Conservation (phyloP, 78 protist genomes). For the Protostelium mycophagum region DNA sequence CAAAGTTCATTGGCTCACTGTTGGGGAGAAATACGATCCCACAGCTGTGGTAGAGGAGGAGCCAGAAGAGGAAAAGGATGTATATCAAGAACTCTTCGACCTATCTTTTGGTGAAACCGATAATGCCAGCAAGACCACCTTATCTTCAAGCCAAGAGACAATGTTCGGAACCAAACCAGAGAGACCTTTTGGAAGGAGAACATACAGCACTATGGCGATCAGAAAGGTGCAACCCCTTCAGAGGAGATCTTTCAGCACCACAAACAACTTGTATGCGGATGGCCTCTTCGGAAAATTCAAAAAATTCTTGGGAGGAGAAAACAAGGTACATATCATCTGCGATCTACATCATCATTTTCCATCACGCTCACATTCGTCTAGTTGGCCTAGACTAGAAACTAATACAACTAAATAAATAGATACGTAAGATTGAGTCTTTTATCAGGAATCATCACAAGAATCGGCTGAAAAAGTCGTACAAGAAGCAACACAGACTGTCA, state of each 20-base stretch:
- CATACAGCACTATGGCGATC: too few species aligned
- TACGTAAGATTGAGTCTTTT: too few species aligned
- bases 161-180: too few species aligned
- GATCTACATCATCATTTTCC: too few species aligned
- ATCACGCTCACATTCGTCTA: too few species aligned
- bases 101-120: not conserved
- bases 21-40: not conserved
- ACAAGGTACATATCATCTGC: not conserved
- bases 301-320: not conserved
- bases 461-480: too few species aligned
- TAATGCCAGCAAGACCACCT: not conserved
- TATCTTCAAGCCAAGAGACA: not conserved
- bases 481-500: too few species aligned
- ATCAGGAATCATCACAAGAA: too few species aligned
- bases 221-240: too few species aligned
- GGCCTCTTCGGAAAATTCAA: not conserved
- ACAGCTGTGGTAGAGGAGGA: not conserved
- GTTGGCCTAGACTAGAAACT: too few species aligned
- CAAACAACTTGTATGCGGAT: not conserved
- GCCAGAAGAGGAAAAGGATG: not conserved
- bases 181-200: not conserved
- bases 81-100: not conserved
- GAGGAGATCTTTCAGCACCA: not conserved
- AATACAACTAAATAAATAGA: too few species aligned
- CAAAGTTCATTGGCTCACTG: not conserved